Conservation (phyloP, 352 stramenopile genomes). For the Plasmopara muralis region DNA sequence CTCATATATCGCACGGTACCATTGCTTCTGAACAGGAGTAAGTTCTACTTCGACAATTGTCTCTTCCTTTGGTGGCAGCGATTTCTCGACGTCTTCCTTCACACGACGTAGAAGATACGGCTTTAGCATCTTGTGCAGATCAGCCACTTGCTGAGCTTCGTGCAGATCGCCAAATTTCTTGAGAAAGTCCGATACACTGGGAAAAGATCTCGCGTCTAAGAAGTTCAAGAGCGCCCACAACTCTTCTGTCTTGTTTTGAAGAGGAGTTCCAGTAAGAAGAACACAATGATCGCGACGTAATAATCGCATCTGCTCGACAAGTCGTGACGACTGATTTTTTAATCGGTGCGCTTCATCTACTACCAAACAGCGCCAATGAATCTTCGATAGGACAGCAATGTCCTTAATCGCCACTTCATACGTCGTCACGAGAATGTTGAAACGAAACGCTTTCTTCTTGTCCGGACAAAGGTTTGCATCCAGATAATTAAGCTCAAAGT, state of each 20-base stretch:
- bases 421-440: constrained; percentile 87
- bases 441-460: constrained; percentile 84
- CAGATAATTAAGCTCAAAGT: constrained; percentile 93
- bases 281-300: constrained; percentile 78
- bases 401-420: constrained; percentile 89
- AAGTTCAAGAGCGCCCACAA: constrained; percentile 99
- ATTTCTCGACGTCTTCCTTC: constrained; percentile 89
- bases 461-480: constrained; percentile 59
- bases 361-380: constrained; percentile 88
- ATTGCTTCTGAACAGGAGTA: constrained; percentile 87
- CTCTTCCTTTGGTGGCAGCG: constrained; percentile 82
- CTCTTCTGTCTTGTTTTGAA: constrained; percentile 99
- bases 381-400: constrained; percentile 90
- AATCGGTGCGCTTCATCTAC: constrained; percentile 87
- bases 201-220: constrained; percentile 91
- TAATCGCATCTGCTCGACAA: constrained; percentile 82
- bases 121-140: constrained; percentile 88
- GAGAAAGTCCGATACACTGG: constrained; percentile 90
- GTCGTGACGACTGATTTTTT: constrained; percentile 81
- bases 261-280: constrained; percentile 77
- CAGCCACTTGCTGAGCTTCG: constrained; percentile 81
- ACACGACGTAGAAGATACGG: constrained; percentile 83
- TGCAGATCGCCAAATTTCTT: constrained; percentile 87
- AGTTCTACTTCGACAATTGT: constrained; percentile 89
- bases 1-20: constrained; percentile 94